Evolutionary conservation across 202 grass and related monocot genomes (phyloP).

Genomic region (Digitaria exilis): DNA sequence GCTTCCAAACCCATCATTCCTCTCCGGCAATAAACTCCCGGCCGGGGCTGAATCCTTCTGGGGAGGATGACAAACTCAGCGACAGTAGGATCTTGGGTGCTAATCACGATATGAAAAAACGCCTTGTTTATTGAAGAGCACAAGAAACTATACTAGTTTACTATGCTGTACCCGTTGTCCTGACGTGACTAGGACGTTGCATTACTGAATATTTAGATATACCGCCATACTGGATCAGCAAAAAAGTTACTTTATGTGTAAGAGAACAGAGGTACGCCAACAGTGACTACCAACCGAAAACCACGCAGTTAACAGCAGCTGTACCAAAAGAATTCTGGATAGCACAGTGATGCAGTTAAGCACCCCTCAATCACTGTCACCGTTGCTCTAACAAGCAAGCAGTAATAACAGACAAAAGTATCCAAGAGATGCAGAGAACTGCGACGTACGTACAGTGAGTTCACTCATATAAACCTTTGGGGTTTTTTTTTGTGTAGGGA

Average conservation of each 20-base stretch:
- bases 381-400: not conserved
- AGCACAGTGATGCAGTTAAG: not conserved
- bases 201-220: not conserved
- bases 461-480: not conserved
- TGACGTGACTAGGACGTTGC: not conserved
- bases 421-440: not conserved
- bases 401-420: slow-evolving; percentile 15
- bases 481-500: not conserved
- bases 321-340: not conserved
- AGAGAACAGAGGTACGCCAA: not conserved
- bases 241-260: not conserved
- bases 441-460: not conserved
- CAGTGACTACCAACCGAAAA: not conserved
- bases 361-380: not conserved
- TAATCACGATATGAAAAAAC: slow-evolving; percentile 27
- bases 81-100: slow-evolving; percentile 30
- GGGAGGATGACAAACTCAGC: slow-evolving; percentile 46
- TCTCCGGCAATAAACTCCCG: not conserved
- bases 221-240: slow-evolving; percentile 11
- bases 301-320: not conserved
- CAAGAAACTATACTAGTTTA: not conserved
- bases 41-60: slow-evolving; percentile 12
- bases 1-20: slow-evolving; percentile 54
- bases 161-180: not conserved
- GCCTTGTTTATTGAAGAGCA: slow-evolving; percentile 33